Base-by-base conservation (phyloP, 1,139 yeast genomes). In the Ogataea hybrid region DNA sequence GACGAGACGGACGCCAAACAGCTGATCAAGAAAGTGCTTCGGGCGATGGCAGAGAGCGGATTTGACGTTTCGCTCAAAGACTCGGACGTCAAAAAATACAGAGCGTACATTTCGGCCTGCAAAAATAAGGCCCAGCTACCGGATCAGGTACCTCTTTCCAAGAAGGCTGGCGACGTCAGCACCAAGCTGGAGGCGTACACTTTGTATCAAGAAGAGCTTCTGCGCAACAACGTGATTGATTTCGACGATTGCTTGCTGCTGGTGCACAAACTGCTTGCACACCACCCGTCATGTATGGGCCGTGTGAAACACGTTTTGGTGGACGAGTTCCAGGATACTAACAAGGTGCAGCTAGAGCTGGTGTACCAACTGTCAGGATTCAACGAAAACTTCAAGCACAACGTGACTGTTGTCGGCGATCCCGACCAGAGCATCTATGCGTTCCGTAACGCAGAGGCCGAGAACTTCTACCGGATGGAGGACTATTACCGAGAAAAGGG, bases 251-350 rank as follows among this genome's bases (percentile, higher is more conserved):
- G 94, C 41, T 67, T 92, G 28, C 59, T 85, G 23, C 65, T 70
- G 40, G 74, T 89, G 28, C 66, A 71, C 47, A 59, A 65, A 10
- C 63, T 89, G 14, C 55, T 88, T n/a, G 54, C 65, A 1, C 51
- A 58, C 16, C 60, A 65, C 42, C 69, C 75, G 3, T 68, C 71
- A 0, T 75, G 80, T 16, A 65, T 84, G 16, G 66, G 68, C 2
- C 66, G 68, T 41, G 67, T 85, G 6, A 68, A 77, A 48, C 92
- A 87, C 53, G 90, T 89, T 0, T 68, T 92, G 17, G 88, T 92
- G 3, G 98, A 92, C 63, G 98, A 92, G 61, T 92, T 87, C 54
- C 98, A 92, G 64, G 98, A 92, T 56, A 89, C 97, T 0, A 88
- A 86, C 53, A 71, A 71, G 22, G 71, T 87, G 17, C 97, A 92